Conservation (phyloP, 352 stramenopile species). For the Thalassiosira hispida region DNA sequence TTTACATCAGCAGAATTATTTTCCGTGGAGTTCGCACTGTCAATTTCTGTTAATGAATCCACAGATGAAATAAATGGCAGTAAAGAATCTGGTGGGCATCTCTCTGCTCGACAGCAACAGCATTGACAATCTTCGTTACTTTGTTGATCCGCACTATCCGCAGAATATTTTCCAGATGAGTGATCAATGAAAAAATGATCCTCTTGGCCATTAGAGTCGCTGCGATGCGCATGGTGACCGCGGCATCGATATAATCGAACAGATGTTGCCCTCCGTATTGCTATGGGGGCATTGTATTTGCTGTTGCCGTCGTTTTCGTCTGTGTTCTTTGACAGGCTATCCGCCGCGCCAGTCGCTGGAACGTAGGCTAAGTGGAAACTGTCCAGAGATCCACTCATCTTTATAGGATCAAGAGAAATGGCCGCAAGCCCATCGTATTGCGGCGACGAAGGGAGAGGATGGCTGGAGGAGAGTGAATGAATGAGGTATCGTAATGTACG, state of each 20-base stretch:
- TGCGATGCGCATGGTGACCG: background rate
- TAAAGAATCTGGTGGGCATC: conserved; percentile 8
- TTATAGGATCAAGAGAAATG: too few relatives aligned
- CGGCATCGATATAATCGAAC: conserved; percentile 32
- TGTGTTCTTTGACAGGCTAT: background rate
- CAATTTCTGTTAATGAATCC: background rate
- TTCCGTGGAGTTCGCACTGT: background rate
- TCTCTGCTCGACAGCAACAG: conserved; percentile 25
- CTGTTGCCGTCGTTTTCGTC: background rate
- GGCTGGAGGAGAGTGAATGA: too few relatives aligned
- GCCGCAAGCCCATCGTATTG: too few relatives aligned
- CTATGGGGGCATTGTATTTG: conserved; percentile 2
- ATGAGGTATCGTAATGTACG: too few relatives aligned
- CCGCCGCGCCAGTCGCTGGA: background rate
- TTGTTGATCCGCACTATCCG: background rate
- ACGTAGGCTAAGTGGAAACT: conserved; percentile 33
- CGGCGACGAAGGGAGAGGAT: too few relatives aligned
- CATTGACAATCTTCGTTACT: conserved; percentile 57
- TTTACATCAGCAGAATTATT: background rate
- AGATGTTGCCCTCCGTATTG: conserved; percentile 18
- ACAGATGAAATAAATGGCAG: background rate
- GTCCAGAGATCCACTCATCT: too few relatives aligned
- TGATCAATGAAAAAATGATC: background rate
- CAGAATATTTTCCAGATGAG: background rate
- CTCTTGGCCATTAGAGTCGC: conserved; percentile 1